These are phyloP conservation scores for Juncus inflexus DNA, from an alignment of 176 grass and related monocot species.

Conservation along the genomic window DNA sequence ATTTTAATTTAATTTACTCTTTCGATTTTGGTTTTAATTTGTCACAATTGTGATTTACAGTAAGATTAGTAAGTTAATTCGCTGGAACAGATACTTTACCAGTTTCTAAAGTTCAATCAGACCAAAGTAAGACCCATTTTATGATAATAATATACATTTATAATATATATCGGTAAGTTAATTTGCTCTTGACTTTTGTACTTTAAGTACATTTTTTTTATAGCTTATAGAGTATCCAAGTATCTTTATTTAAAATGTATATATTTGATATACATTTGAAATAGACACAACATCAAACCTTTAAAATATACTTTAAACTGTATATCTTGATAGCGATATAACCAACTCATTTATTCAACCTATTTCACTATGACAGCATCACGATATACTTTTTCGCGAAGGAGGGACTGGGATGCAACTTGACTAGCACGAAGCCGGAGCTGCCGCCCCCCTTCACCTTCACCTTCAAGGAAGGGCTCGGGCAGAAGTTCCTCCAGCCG, in stretches of 20 bases:
- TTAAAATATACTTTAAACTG: too few relatives aligned
- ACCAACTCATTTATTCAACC: slow-evolving; percentile 27
- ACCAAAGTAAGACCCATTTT: too few relatives aligned
- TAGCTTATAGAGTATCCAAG: slow-evolving; percentile 5
- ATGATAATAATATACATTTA: too few relatives aligned
- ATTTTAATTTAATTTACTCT: not conserved
- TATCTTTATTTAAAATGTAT: not conserved
- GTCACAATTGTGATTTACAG: too few relatives aligned
- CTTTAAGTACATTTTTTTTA: not conserved
- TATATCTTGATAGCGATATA: too few relatives aligned
- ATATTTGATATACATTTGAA: not conserved
- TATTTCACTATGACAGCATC: slow-evolving; percentile 60
- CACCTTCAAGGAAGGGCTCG: slow-evolving; percentile 81
- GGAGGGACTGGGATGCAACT: slow-evolving; percentile 69
- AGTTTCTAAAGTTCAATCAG: too few relatives aligned
- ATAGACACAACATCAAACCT: slow-evolving; percentile 17
- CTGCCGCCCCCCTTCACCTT: slow-evolving; percentile 66
- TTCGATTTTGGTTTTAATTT: not conserved
- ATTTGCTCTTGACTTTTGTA: too few relatives aligned
- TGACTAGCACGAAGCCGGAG: slow-evolving; percentile 56
- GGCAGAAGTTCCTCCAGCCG: slow-evolving; percentile 87
- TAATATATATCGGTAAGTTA: too few relatives aligned
- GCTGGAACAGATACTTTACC: too few relatives aligned
- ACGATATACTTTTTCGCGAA: slow-evolving; percentile 90
- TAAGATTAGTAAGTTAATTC: too few relatives aligned